Base-by-base conservation (phyloP, 371 early-diverging fungal species). In the Blakeslea trispora region DNA sequence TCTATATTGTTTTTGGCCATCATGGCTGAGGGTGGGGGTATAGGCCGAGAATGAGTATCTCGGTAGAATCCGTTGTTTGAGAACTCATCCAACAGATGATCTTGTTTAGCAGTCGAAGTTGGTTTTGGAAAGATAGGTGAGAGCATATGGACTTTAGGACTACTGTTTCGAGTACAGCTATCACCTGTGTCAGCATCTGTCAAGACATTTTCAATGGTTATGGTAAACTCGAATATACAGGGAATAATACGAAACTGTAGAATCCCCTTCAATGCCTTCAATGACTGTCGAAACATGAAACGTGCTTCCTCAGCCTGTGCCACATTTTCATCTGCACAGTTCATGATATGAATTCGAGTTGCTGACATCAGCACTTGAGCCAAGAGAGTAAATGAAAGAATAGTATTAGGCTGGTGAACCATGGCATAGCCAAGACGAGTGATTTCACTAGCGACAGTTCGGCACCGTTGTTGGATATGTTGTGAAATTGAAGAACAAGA, bases 231-330 rank as follows among this genome's bases (percentile, higher is more conserved):
- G 9, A 61, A 64, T 3, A 76, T 54, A 5, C 44, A 49, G 14
- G 61, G 65, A n/a, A 73, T 61, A 0, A 50, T 40, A 9, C 64
- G 59, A 10, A 55, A 48, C 2, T 58, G 59, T 6, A 66, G 24
- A 6, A 68, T 35, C 1, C 42, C 47, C 19, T 50, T 51, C 5
- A 76, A 34, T 2, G 53, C 54, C 6, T 62, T 62, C 13, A 72
- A 18, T 0, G 73, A 63, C 19, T 66, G 64, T 44, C 72, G 78
- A 42, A 75, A 72, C 71, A 78, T 65, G 11, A 59, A 64, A 3
- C 71, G 56, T 15, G 75, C 59, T 49, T 72, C 65, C 5, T 65
- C 55, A 3, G 75, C 71, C 17, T 53, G 45, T n/a, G 21, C 54
- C 2, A 44, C 14, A 24, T 45, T 58, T 39, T 58, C 63, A 51